Evolutionary conservation across 225 moss, liverwort and hornwort genomes (phyloP).

Genomic region (Physcomitrellopsis africana): DNA sequence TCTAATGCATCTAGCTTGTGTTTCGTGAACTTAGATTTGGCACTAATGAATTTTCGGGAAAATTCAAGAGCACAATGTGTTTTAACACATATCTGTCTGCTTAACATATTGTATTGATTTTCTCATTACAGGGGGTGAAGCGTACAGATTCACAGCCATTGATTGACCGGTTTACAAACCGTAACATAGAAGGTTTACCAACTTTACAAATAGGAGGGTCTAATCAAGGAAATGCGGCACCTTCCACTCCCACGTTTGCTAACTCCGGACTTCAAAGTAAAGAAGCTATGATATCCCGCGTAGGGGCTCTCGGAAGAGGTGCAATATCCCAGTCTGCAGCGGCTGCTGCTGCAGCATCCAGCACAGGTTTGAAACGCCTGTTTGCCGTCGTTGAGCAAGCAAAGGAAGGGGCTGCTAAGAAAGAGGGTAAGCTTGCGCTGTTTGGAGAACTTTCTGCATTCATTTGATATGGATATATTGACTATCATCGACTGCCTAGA

Average conservation of each 20-base stretch:
- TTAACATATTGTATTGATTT: constrained; percentile 18
- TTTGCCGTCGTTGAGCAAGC: constrained; percentile 93
- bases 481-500: no score
- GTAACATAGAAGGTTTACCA: constrained; percentile 69
- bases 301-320: constrained; percentile 90
- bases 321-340: constrained; percentile 96
- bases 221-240: constrained; percentile 38
- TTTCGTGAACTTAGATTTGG: constrained; percentile 4
- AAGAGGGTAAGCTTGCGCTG: constrained; percentile 64
- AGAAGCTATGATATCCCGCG: constrained; percentile 96
- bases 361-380: constrained; percentile 93
- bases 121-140: constrained; percentile 74
- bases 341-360: constrained; percentile 94
- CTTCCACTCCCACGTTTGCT: constrained; percentile 47
- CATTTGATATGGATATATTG: neutral
- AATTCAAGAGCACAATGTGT: neutral
- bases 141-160: constrained; percentile 95
- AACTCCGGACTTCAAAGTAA: constrained; percentile 69
- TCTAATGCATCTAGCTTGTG: neutral
- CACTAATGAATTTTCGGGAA: neutral
- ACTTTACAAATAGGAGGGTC: constrained; percentile 39
- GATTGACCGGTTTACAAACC: constrained; percentile 80
- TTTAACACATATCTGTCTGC: neutral
- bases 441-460: neutral
- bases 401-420: constrained; percentile 97